Percentiles rank a stretch among this genome's conserved stretches.
phyloP scores from a whole-genome alignment of 2,329 filamentous ascomycete genomes.

The Apiospora malaysiana region DNA sequence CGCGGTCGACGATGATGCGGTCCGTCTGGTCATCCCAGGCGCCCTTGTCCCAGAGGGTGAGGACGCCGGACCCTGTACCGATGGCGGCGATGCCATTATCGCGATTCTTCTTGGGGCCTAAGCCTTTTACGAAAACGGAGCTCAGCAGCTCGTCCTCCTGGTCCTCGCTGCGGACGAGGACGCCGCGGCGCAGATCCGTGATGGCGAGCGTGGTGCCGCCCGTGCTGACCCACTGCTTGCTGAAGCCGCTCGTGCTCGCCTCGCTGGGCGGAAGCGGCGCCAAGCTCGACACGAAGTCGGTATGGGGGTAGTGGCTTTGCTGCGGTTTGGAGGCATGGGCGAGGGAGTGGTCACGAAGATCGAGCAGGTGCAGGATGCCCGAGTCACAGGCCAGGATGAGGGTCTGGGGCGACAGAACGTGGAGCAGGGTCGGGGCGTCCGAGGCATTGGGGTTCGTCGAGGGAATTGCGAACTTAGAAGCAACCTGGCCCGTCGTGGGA shows the following conservation, averaged over 20 bases:
- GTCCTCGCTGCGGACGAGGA: constrained; percentile 88
- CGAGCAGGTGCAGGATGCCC: constrained; percentile 85
- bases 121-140: constrained; percentile 76
- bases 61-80: constrained; percentile 76
- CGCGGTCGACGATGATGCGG: constrained; percentile 76
- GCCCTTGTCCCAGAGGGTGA: constrained; percentile 93
- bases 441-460: constrained; percentile 51
- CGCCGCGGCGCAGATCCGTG: constrained; percentile 85
- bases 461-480: constrained; percentile 83
- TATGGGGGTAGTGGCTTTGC: constrained; percentile 85
- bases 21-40: constrained; percentile 96
- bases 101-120: constrained; percentile 69
- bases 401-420: constrained; percentile 84
- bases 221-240: constrained; percentile 94
- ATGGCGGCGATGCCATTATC: constrained; percentile 80
- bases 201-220: constrained; percentile 90
- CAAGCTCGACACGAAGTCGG: constrained; percentile 90
- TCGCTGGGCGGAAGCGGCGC: constrained; percentile 80
- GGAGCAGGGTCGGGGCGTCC: constrained; percentile 81
- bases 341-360: constrained; percentile 71
- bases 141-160: constrained; percentile 94
- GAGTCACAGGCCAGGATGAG: constrained; percentile 91
- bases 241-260: constrained; percentile 84
- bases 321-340: constrained; percentile 64
- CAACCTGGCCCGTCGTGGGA: constrained; percentile 68